Evolutionary conservation across 768 basidiomycete genomes (phyloP), one percentile per base, ranked within the genome.

Genomic region (Suillus alpinus): DNA sequence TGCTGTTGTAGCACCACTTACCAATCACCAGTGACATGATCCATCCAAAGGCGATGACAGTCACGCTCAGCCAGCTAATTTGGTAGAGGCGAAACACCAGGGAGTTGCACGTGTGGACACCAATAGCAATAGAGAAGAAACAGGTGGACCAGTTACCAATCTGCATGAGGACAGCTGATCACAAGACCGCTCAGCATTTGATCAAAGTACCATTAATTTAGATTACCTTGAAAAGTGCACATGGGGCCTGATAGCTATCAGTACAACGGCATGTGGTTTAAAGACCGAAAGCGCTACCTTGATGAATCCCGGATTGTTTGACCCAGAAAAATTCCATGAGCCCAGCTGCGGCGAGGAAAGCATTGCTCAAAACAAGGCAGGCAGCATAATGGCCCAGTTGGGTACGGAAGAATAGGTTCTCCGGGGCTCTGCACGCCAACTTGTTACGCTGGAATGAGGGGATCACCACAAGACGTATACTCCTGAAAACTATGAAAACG

Each of bases 351-450:
- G 80, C 78, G 59, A 75, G 82, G 68, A 86, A 73, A 57, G 83
- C 73, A 69, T 89, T 86, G 62, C 81, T 81, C 31, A 86, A 64
- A 62, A 90, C 76, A 59, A 92, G 76, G 66, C 84, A 88, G 41
- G 77, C 79, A n/a, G 83, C 81, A 69, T 89, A 90, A 55, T 82
- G 80, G 1, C 90, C 90, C 14, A 90, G 80, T 63, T 88, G 88
- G 7, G 88, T 88, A 59, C 81, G 80, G 71, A 91, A 89, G 71
- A 91, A 89, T 61, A 84, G 74, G 44, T 80, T 82, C 70, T 85
- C 84, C 36, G 71, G 69, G 4, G 66, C 59, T 51, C 74, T 73
- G 34, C 62, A 58, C 18, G 78, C 68, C 61, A 70, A 67, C 32
- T 66, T 53, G 18, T 69, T 63, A 39, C 59, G 67, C 36, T 63